Conservation (phyloP, 208 protist species). For the Leishmania lainsoni region DNA sequence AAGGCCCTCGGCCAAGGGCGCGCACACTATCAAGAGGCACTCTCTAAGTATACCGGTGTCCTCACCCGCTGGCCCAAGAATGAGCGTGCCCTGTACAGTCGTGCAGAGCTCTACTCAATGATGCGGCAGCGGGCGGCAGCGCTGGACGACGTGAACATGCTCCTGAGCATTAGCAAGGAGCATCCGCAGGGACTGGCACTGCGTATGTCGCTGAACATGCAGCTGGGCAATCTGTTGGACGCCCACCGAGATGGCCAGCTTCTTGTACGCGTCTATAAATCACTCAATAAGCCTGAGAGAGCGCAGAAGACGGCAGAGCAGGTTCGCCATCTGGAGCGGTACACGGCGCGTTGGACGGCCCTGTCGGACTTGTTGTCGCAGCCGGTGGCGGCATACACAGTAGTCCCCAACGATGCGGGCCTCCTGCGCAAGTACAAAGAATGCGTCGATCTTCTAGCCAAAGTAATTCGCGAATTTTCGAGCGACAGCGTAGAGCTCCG, state of each 20-base stretch:
- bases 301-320: conserved; percentile 22
- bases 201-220: conserved; percentile 56
- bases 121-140: conserved; percentile 50
- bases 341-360: conserved; percentile 46
- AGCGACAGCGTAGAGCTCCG: conserved; percentile 80
- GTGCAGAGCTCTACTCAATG: conserved; percentile 77
- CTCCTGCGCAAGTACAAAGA: conserved; percentile 34
- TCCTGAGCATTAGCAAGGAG: conserved; percentile 45
- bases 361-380: conserved; percentile 38
- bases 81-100: conserved; percentile 73
- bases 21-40: conserved; percentile 73
- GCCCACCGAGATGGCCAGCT: conserved; percentile 50
- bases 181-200: conserved; percentile 56
- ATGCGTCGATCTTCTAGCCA: conserved; percentile 60
- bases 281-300: conserved; percentile 31
- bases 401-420: conserved; percentile 3
- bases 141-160: conserved; percentile 58
- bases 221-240: conserved; percentile 54
- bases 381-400: conserved; percentile 18
- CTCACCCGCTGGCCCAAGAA: conserved; percentile 58
- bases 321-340: conserved; percentile 42
- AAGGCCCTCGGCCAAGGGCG: conserved; percentile 65
- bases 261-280: conserved; percentile 44
- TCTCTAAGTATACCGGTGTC: conserved; percentile 86
- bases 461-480: conserved; percentile 68